Evolutionary conservation across 306 rosid genomes (phyloP).

Genomic region (Herpetospermum pedunculosum): DNA sequence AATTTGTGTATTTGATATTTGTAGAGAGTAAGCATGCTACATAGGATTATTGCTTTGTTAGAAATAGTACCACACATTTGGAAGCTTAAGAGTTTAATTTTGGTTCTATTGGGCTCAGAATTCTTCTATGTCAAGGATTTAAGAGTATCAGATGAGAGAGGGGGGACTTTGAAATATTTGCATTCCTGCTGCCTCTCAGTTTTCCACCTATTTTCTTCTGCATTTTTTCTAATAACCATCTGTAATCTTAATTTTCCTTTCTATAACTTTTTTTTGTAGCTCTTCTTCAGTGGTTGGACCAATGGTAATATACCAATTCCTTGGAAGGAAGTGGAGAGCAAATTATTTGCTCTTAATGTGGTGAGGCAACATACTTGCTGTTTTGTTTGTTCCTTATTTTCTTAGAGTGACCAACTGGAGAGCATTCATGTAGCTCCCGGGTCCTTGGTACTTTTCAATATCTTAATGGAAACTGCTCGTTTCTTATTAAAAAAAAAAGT

Average conservation of each 20-base stretch:
- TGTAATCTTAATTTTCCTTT: neutral
- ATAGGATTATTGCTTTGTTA: neutral
- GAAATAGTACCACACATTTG: neutral
- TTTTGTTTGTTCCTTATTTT: neutral
- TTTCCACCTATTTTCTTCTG: neutral
- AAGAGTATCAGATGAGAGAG: neutral
- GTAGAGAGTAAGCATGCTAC: neutral
- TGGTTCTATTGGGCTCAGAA: neutral
- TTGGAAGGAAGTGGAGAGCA: conserved; percentile 94
- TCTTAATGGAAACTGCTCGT: neutral
- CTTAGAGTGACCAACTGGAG: neutral
- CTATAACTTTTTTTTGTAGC: conserved; percentile 33
- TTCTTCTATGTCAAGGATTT: neutral
- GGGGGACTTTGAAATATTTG: neutral
- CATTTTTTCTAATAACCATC: conserved; percentile 6
- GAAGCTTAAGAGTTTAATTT: neutral
- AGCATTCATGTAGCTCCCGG: neutral
- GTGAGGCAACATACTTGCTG: conserved; percentile 35
- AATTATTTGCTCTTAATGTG: conserved; percentile 82
- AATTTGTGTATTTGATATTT: neutral
- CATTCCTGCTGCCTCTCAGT: neutral
- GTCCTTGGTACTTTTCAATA: neutral
- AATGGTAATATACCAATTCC: conserved; percentile 57
- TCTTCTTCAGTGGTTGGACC: conserved; percentile 68
- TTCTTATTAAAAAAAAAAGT: neutral